Evolutionary conservation across 2,329 filamentous ascomycete genomes (phyloP), one percentile per base, ranked within the genome.

Genomic region (Xylariaceae sp.): DNA sequence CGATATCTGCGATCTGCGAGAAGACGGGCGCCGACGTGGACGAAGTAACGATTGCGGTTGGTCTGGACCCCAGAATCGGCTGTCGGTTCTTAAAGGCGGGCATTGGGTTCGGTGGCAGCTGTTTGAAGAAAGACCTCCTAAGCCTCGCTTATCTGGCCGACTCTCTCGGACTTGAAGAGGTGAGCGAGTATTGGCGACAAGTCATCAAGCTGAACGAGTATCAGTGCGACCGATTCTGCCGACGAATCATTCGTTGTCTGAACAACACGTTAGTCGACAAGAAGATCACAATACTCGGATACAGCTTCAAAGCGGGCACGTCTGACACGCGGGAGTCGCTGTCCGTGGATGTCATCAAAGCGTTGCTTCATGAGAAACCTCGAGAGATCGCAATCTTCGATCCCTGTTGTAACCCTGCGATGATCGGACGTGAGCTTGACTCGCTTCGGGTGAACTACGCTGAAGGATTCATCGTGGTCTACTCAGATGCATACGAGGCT

Each of bases 281-380:
- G 77, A 90, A 89, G 74, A 76, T 92, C 11, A 81, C 86, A 2
- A 77, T 92, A 1, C 79, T 92, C 4, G 89, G 89, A 3, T 92
- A 87, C 66, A 86, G 88, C 7, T 92, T 90, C 76, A 92, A 93
- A 78, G 88, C 89, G 74, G 83, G 90, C 72, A 92, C 89, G 0
- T 84, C 82, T 18, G 89, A 92, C 70, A 89, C 87, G 4, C 81
- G 89, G 44, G 88, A 91, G 71, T 85, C 83, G 49, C 83, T 87
- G 0, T 86, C 87, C 0, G 79, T 89, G 18, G 84, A 86, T 65
- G 83, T 90, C 63, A 83, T 90, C 72, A 82, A 82, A 64, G 80
- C 80, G 10, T 76, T 92, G 17, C 76, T 88, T 8, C 81, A 85
- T 62, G 88, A 91, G 70, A 78, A 80, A 34, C 83, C 86, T 0